A percentile compares a stretch with the other conserved stretches of the same genome.
Conservation (phyloP, 192 early-diverging fungal genomes). For the Haplosporangium gracile region DNA sequence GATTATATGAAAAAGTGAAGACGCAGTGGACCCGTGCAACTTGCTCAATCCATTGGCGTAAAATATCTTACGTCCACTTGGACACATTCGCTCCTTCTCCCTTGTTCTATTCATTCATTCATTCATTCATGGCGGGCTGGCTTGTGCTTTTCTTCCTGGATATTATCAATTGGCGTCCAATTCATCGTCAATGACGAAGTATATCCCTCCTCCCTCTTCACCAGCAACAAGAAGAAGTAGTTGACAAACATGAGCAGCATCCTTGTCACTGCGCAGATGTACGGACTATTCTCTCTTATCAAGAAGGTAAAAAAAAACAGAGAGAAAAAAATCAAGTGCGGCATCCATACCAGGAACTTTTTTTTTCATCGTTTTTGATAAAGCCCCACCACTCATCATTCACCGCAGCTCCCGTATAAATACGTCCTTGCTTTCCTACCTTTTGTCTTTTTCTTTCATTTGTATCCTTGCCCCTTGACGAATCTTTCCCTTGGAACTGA, state of each 20-base stretch:
- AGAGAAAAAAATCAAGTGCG: not conserved
- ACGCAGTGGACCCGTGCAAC: not conserved
- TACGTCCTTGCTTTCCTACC: not conserved
- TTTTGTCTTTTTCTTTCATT: not conserved
- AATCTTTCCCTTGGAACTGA: not conserved
- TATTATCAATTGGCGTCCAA: no score
- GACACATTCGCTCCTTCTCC: no score
- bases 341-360: not conserved
- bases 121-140: no score
- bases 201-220: no score
- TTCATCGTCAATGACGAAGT: no score
- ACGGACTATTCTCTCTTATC: not conserved
- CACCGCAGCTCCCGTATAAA: conserved; percentile 1
- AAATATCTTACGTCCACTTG: no score
- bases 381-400: not conserved
- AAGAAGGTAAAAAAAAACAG: not conserved
- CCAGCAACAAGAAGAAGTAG: not conserved
- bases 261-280: not conserved
- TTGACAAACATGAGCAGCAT: not conserved
- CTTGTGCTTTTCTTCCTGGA: no score
- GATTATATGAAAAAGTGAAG: not conserved
- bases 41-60: no score
- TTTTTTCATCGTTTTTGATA: not conserved
- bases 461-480: no score
- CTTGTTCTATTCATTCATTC: no score